Evolutionary conservation across 164 flowering plant genomes (phyloP).

Genomic region (Macadamia integrifolia): DNA sequence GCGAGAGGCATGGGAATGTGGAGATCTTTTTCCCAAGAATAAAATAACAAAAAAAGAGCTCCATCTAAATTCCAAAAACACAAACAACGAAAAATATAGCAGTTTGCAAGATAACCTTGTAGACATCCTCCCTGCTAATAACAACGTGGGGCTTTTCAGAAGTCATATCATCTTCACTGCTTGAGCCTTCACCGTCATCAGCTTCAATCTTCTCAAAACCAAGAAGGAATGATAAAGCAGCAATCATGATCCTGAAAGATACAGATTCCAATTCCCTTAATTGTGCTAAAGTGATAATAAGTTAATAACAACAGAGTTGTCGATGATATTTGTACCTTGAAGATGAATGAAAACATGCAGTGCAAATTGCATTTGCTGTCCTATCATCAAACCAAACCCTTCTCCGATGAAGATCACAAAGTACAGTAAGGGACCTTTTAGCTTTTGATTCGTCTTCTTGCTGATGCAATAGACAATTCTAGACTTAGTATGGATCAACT

Average conservation of each 20-base stretch:
- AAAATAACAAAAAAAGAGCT: background rate
- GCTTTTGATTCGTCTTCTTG: conserved; percentile 77
- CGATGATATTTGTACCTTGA: conserved; percentile 39
- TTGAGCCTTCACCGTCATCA: conserved; percentile 66
- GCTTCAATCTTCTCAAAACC: conserved; percentile 72
- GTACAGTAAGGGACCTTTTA: conserved; percentile 63
- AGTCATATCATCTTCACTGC: conserved; percentile 60
- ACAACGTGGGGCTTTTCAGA: conserved; percentile 43
- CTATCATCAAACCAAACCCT: conserved; percentile 93
- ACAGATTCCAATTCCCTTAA: background rate
- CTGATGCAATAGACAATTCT: conserved; percentile 26
- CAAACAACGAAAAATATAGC: too few species aligned
- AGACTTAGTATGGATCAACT: background rate
- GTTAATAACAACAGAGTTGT: background rate
- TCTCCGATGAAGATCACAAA: conserved; percentile 82
- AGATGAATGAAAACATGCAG: conserved; percentile 74
- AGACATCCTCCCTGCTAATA: conserved; percentile 57
- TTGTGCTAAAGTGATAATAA: background rate
- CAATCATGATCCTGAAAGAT: conserved; percentile 92
- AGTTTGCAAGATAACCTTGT: conserved; percentile 51
- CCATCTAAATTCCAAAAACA: too few species aligned
- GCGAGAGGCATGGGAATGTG: too few species aligned
- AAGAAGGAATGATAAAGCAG: conserved; percentile 78
- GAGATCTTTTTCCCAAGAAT: too few species aligned
- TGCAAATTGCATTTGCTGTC: conserved; percentile 85